A percentile compares a stretch with the other conserved stretches of the same genome.
Evolutionary conservation across 257 asterid genomes (phyloP).

Genomic region (Solanum microdontum): DNA sequence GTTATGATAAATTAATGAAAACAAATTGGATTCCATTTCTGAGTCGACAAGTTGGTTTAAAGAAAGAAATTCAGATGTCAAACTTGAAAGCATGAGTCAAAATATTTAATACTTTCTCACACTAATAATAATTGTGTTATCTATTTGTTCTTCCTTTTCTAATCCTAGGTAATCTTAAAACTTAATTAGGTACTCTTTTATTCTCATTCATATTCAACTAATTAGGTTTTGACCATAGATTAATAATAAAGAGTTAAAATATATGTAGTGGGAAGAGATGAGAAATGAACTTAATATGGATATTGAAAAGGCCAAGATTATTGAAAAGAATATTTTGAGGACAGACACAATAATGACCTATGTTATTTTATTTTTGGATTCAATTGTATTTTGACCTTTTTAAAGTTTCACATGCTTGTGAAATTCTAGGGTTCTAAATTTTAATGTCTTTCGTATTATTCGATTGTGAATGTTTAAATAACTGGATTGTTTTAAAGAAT

Average conservation of each 20-base stretch:
- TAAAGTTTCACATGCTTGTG: neutral
- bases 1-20: neutral
- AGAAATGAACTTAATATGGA: neutral
- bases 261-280: neutral
- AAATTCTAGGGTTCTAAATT: no score
- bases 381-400: no score
- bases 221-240: neutral
- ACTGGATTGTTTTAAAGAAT: rapidly evolving
- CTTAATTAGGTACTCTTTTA: neutral
- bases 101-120: neutral
- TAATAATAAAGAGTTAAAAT: neutral
- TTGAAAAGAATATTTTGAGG: no score
- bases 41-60: neutral
- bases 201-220: neutral
- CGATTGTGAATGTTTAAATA: neutral
- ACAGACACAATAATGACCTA: no score
- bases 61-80: neutral
- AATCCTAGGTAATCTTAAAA: neutral
- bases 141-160: no score
- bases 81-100: neutral
- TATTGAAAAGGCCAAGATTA: neutral
- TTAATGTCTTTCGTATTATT: neutral
- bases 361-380: no score
- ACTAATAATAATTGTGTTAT: no score
- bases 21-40: neutral